phyloP scores from a whole-genome alignment of 352 stramenopile genomes.

The Phytophthora sp. region DNA sequence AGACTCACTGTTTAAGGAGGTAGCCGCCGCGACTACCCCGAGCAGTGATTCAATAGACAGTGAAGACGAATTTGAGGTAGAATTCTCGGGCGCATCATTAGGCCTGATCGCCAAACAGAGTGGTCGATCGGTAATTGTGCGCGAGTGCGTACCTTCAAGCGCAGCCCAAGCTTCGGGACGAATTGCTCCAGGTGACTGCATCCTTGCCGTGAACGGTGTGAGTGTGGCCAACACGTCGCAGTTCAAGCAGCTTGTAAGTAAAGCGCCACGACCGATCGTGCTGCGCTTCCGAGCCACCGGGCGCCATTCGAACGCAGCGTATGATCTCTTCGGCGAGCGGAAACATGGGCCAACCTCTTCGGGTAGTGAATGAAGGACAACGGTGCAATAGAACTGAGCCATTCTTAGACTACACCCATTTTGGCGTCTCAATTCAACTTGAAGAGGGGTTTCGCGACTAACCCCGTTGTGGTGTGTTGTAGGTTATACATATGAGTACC shows the following conservation, averaged over 20 bases:
- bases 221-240: slow-evolving; percentile 69
- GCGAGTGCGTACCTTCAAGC: slow-evolving; percentile 69
- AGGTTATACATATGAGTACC: slow-evolving; percentile 26
- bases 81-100: slow-evolving; percentile 61
- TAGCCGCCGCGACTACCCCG: slow-evolving; percentile 1
- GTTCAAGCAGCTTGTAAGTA: slow-evolving; percentile 74
- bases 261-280: slow-evolving; percentile 63
- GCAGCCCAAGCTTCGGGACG: slow-evolving; percentile 53
- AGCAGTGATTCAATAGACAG: background rate
- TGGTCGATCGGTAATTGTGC: slow-evolving; percentile 63
- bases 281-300: slow-evolving; percentile 68
- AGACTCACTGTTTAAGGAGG: slow-evolving; percentile 36
- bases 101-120: slow-evolving; percentile 80
- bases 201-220: slow-evolving; percentile 76
- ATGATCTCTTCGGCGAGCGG: slow-evolving; percentile 75
- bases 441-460: slow-evolving; percentile 14
- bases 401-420: slow-evolving; percentile 12
- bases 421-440: slow-evolving; percentile 9
- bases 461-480: background rate
- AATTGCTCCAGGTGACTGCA: slow-evolving; percentile 69
- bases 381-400: slow-evolving; percentile 14
- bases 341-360: slow-evolving; percentile 32
- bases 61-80: slow-evolving; percentile 76
- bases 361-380: slow-evolving; percentile 17
- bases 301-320: slow-evolving; percentile 50